Conservation (phyloP, 257 asterid species). For the Echium plantagineum region DNA sequence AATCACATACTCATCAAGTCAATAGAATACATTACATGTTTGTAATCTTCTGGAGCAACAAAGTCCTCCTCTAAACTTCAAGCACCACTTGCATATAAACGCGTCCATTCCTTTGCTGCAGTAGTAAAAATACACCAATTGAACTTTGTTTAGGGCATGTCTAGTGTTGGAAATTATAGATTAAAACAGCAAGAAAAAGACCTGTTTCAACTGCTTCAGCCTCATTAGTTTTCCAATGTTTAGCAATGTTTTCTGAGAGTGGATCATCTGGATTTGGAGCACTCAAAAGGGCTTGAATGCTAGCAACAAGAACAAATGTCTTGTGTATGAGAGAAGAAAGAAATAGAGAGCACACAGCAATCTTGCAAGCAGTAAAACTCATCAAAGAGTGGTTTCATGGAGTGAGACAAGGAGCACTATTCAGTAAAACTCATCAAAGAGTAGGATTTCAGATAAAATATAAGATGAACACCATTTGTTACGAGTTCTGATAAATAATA, state of each 20-base stretch:
- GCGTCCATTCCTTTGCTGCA: conserved; percentile 92
- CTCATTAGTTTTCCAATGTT: conserved; percentile 97
- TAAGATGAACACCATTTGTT: background rate
- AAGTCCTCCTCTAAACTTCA: conserved; percentile 23
- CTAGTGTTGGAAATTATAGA: background rate
- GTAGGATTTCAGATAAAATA: background rate
- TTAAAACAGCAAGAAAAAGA: conserved; percentile 8
- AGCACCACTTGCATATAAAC: conserved; percentile 85
- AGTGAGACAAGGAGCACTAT: too few species aligned
- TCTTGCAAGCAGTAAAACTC: background rate
- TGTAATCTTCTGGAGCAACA: conserved; percentile 15
- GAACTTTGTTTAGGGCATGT: background rate
- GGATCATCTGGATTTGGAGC: conserved; percentile 99
- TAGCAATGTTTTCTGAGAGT: conserved; percentile 95
- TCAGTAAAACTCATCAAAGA: background rate
- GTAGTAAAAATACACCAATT: conserved; percentile 3
- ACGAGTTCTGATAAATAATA: conserved; percentile 10
- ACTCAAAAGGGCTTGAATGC: conserved; percentile 99
- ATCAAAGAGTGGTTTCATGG: background rate
- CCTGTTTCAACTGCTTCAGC: conserved; percentile 99
- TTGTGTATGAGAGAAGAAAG: background rate
- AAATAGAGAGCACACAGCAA: background rate
- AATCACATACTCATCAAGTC: conserved; percentile 19
- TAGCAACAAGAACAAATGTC: conserved; percentile 10
- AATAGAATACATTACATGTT: conserved; percentile 26